Conservation (phyloP, 169 alveolate species). For the Toxoplasma gondii region DNA sequence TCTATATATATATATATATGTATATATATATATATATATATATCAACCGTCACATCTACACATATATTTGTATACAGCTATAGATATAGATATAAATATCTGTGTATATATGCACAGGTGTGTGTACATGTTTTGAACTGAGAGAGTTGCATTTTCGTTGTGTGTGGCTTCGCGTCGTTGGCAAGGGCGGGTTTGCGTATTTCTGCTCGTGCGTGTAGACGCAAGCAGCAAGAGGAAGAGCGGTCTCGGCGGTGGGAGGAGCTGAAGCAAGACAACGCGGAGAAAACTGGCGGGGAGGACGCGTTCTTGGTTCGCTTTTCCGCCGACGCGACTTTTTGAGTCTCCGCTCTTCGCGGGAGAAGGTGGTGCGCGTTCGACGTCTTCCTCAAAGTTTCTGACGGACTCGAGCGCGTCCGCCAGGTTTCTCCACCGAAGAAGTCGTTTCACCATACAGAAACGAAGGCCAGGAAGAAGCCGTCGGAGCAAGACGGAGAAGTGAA, state of each 20-base stretch:
- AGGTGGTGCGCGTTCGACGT: neutral
- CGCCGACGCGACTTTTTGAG: neutral
- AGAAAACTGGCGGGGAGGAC: slow-evolving; percentile 9
- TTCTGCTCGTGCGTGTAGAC: slow-evolving; percentile 18
- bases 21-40: too few species aligned
- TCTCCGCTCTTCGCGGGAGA: neutral
- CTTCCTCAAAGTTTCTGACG: too few species aligned
- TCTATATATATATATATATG: neutral
- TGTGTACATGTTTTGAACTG: neutral
- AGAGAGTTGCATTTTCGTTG: neutral
- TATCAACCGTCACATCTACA: neutral
- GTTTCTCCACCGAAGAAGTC: too few species aligned
- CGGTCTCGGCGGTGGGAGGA: slow-evolving; percentile 53
- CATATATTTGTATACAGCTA: neutral
- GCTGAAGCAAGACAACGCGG: slow-evolving; percentile 42
- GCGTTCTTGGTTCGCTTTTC: neutral
- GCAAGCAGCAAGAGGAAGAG: slow-evolving; percentile 55
- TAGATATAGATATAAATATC: too few species aligned
- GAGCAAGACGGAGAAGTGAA: too few species aligned
- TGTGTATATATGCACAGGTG: neutral
- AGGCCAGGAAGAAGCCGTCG: too few species aligned
- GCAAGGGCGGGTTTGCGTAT: neutral
- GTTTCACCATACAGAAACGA: too few species aligned
- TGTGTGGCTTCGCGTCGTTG: neutral
- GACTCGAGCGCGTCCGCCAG: too few species aligned